phyloP scores from a whole-genome alignment of 768 basidiomycete genomes.

The Galerina marginata region DNA sequence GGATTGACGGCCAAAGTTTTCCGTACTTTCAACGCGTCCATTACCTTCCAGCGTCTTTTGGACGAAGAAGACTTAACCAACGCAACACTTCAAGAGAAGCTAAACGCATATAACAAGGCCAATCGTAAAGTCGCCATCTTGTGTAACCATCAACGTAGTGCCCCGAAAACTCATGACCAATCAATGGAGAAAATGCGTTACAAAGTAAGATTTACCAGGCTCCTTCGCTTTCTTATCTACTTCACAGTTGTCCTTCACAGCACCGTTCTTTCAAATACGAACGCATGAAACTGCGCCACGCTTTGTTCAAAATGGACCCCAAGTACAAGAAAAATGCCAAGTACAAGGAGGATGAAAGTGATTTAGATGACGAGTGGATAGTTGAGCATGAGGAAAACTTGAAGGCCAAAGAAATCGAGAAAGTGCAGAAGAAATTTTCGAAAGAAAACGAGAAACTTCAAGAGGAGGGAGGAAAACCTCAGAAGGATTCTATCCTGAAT shows the following conservation, averaged over 20 bases:
- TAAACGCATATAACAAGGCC: constrained; percentile 96
- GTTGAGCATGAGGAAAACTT: constrained; percentile 77
- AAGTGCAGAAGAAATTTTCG: constrained; percentile 91
- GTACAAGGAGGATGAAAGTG: constrained; percentile 85
- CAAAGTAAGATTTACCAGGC: constrained; percentile 59
- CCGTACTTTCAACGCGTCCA: constrained; percentile 99
- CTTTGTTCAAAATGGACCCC: constrained; percentile 76
- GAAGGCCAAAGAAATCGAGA: constrained; percentile 85
- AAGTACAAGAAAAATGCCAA: constrained; percentile 84
- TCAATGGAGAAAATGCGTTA: constrained; percentile 95
- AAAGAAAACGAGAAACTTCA: constrained; percentile 89
- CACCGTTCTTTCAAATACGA: constrained; percentile 92
- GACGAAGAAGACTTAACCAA: constrained; percentile 66
- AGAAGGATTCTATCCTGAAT: constrained; percentile 66
- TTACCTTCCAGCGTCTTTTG: constrained; percentile 91
- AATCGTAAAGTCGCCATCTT: constrained; percentile 97
- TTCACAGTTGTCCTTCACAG: constrained; percentile 43
- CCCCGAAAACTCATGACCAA: constrained; percentile 90
- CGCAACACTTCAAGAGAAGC: constrained; percentile 90
- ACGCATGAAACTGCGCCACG: constrained; percentile 94
- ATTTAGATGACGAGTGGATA: constrained; percentile 93
- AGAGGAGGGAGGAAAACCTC: constrained; percentile 69
- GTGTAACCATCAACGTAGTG: constrained; percentile 98
- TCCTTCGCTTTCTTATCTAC: constrained; percentile 7
- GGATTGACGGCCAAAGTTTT: constrained; percentile 99